Evolutionary conservation across 2,329 filamentous ascomycete genomes (phyloP).

Genomic region (Didymella glomerata): DNA sequence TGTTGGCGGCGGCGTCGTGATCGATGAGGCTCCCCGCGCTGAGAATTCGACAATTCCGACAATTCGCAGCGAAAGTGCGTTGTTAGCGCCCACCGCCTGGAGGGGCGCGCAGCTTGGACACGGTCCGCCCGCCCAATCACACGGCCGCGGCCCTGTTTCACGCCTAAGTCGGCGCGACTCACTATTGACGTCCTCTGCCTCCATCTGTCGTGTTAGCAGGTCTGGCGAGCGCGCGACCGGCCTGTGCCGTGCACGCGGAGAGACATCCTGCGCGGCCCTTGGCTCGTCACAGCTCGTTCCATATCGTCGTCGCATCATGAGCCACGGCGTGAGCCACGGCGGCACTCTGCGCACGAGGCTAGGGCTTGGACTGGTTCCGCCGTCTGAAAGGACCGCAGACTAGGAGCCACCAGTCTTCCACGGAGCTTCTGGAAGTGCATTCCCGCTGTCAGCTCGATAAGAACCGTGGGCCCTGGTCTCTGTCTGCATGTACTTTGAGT

Average conservation of each 20-base stretch:
- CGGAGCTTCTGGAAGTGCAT: conserved; percentile 23
- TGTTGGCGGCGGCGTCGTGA: conserved; percentile 22
- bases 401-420: conserved; percentile 25
- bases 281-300: conserved; percentile 2
- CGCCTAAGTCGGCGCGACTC: conserved; percentile 5
- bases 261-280: conserved; percentile 5
- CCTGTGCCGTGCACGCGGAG: conserved; percentile 17
- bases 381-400: conserved; percentile 5
- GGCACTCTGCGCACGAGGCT: neutral
- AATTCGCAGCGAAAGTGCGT: conserved; percentile 16
- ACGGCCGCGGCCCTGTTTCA: conserved; percentile 12
- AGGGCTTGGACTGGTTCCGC: conserved; percentile 8
- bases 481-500: neutral
- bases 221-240: conserved; percentile 11
- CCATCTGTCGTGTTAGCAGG: conserved; percentile 1
- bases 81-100: conserved; percentile 16
- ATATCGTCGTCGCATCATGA: conserved; percentile 12
- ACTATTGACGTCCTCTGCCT: conserved; percentile 9
- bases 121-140: conserved; percentile 8
- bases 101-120: neutral
- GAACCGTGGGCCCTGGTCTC: neutral
- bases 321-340: conserved; percentile 1
- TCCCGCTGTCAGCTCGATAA: conserved; percentile 18
- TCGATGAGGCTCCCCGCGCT: conserved; percentile 27
- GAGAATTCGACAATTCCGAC: conserved; percentile 17